Base-by-base conservation (phyloP, 306 rosid genomes). In the Nissolia schottii region DNA sequence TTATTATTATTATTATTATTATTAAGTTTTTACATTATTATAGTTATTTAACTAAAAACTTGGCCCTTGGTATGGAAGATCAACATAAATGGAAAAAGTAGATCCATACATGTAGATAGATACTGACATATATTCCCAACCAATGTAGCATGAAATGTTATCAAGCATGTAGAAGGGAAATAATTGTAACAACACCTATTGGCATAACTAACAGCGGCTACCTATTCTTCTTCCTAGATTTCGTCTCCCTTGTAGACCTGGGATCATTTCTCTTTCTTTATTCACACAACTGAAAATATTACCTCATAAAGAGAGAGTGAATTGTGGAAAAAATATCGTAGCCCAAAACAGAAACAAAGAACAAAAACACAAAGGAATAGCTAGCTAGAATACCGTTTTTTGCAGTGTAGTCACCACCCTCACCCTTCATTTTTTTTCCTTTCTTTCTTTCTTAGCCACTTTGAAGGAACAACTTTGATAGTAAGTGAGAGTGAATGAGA, bases 171-270 rank as follows among this genome's bases (percentile, higher is more conserved):
- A 34, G 11, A 25, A 24, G 16, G 24, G 9, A 67, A 57, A 46
- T 67, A 31, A 28, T 34, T 8, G 27, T 57, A 57, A 73, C 71
- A 49, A 8, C 85, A 79, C 29, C 18, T 41, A 80, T 57, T 63
- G 46, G 24, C 53, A 75, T 57, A 13, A 28, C 54, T 46, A 83
- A 87, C 85, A 32, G 76, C 76, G 76, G 53, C 45, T 77, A 75
- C 97, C 85, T 86, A 91, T 82, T 82, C 73, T 64, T 81, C 73
- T 86, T 77, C 88, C 87, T 75, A 70, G 86, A 85, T 82, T 82
- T 82, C 59, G 59, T 64, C 75, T n/a, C 19, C 92, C 97, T 78
- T 74, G n/a, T 68, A 82, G 97, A 86, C 93, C 79, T 76, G 93
- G 91, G 68, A 83, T 82, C 14, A 46, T 78, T 28, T 4, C 74